Base-by-base conservation (phyloP, 2,329 filamentous ascomycete genomes). In the Penicillium freii region DNA sequence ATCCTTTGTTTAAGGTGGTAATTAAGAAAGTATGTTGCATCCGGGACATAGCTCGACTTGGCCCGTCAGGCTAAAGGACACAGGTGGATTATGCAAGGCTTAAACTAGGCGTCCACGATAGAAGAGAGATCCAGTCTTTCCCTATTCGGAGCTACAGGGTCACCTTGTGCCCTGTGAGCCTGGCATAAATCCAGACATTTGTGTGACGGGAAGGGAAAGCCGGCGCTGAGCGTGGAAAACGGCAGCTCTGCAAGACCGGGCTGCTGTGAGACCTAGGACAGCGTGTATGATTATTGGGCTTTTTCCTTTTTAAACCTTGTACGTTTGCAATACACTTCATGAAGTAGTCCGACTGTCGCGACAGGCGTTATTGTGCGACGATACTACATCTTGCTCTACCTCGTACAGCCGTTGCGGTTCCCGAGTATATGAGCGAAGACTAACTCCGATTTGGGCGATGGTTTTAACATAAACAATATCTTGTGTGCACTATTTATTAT, bases 221-320 rank as follows among this genome's bases (percentile, higher is more conserved):
- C 59, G 59, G 55, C 59, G 49, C 59, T 56, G 52, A 63, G 57
- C 52, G 47, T 63, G 58, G 54, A 43, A 52, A 61, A 61, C 51
- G 56, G 60, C 54, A 63, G 54, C 50, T 55, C 56, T 57, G 52
- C 57, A 63, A 54, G 51, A 55, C 57, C 51, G 48, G 23, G 19
- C 56, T 62, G 60, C 40, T 54, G 63, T 66, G 56, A 61, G 53
- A 66, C 63, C 51, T 21, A 50, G 51, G 31, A 50, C 25, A 49
- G 48, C 25, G 27, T 54, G 40, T 31, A 49, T 42, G 6, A 46
- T 47, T 45, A 36, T 54, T 54, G 36, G 48, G 47, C 40, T 44
- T 58, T 58, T 62, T 49, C 51, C 43, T n/a, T 25, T 57, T 62
- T 33, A 9, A 43, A 58, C 15, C 44, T 38, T 42, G 54, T 59